Evolutionary conservation across 148 eudicot species (phyloP).

Genomic region (Arbutus unedo): DNA sequence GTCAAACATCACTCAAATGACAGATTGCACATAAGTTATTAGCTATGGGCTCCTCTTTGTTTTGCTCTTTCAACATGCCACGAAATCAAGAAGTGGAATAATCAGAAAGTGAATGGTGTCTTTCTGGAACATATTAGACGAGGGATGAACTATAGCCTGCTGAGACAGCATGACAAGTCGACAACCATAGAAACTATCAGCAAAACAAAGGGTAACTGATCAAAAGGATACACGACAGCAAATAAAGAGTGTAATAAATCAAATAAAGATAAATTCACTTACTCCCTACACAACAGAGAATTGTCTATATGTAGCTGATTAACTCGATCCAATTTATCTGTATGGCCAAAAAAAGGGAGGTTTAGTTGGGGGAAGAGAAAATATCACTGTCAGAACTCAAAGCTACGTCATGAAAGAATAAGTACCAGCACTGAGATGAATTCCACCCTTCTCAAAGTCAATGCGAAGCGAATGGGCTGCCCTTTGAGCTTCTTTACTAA

Average conservation of each 20-base stretch:
- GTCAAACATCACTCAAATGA: slow-evolving; percentile 7
- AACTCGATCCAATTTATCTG: slow-evolving; percentile 75
- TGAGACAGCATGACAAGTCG: neutral
- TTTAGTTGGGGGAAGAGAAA: slow-evolving; percentile 4
- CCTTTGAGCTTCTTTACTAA: slow-evolving; percentile 62
- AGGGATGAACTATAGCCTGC: neutral
- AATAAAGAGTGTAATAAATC: neutral
- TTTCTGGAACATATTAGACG: neutral
- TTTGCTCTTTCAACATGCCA: neutral
- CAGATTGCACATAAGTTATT: neutral
- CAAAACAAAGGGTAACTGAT: slow-evolving; percentile 5
- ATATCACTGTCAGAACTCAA: neutral
- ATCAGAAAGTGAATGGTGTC: neutral
- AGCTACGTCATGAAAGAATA: slow-evolving; percentile 16
- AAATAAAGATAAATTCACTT: slow-evolving; percentile 29
- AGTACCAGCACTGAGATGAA: slow-evolving; percentile 78
- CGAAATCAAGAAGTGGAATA: neutral
- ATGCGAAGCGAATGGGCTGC: slow-evolving; percentile 69
- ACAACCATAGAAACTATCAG: neutral
- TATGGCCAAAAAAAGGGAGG: slow-evolving; percentile 14
- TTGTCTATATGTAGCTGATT: slow-evolving; percentile 67
- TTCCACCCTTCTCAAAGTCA: slow-evolving; percentile 98
- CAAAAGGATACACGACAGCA: neutral
- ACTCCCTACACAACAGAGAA: slow-evolving; percentile 62
- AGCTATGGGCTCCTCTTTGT: neutral